A percentile compares a stretch with the other conserved stretches of the same genome.
Conservation (phyloP, 305 asterid genomes). For the Fraxinus floribunda region DNA sequence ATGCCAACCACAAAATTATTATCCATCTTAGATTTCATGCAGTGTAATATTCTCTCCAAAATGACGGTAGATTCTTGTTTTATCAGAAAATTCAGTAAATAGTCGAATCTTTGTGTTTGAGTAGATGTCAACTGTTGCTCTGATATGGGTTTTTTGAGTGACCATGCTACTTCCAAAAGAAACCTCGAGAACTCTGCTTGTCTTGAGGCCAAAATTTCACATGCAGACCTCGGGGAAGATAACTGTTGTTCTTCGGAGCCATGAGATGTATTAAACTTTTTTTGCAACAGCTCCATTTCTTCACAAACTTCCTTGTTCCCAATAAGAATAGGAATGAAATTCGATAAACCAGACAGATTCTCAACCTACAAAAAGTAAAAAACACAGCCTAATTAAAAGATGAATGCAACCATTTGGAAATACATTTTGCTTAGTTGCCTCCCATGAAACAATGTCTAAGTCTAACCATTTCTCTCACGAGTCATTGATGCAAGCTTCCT, state of each 20-base stretch:
- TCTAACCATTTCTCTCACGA: not conserved
- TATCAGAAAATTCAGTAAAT: constrained; percentile 50
- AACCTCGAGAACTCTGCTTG: constrained; percentile 56
- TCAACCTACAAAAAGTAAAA: constrained; percentile 60
- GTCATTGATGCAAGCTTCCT: not conserved
- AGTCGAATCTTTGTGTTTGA: constrained; percentile 52
- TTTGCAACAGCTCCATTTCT: constrained; percentile 69
- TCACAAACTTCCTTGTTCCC: constrained; percentile 72
- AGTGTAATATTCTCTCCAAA: constrained; percentile 48
- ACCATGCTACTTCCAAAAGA: constrained; percentile 78
- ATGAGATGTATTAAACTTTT: constrained; percentile 31
- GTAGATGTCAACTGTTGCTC: constrained; percentile 38
- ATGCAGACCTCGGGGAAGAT: constrained; percentile 33
- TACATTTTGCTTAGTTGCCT: not conserved
- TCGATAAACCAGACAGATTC: constrained; percentile 87
- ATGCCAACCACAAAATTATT: constrained; percentile 33
- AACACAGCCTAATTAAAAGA: constrained; percentile 2
- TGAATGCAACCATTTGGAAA: not conserved
- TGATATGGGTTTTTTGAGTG: constrained; percentile 50
- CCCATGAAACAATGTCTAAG: not conserved
- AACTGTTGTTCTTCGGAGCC: constrained; percentile 34
- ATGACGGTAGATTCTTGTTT: constrained; percentile 50
- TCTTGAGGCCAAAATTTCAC: constrained; percentile 42
- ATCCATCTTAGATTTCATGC: constrained; percentile 34
- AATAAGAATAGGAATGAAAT: constrained; percentile 80